These are phyloP conservation scores for Lipomyces chichibuensis DNA, from an alignment of 805 yeast species.

Conservation along the genomic window DNA sequence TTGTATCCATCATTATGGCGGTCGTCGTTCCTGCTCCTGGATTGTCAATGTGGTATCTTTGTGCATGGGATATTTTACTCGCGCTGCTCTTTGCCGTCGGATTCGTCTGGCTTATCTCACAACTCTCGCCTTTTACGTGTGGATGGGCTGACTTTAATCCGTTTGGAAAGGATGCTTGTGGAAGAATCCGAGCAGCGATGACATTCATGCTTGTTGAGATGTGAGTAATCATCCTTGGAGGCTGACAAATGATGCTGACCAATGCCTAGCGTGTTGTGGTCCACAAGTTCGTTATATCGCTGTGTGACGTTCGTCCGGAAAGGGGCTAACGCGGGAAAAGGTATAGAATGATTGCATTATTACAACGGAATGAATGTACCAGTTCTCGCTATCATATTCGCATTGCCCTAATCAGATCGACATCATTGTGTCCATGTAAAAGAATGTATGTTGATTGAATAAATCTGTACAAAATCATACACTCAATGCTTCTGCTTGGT, in stretches of 20 bases:
- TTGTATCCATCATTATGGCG: conserved; percentile 15
- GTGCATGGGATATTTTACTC: conserved; percentile 21
- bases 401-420: background rate
- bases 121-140: conserved; percentile 23
- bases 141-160: conserved; percentile 30
- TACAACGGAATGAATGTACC: background rate
- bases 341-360: background rate
- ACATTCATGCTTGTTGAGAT: conserved; percentile 18
- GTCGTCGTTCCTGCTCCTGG: conserved; percentile 6
- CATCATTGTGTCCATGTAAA: background rate
- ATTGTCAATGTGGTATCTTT: background rate
- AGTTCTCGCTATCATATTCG: background rate
- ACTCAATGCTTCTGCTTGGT: conserved; percentile 4
- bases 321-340: background rate
- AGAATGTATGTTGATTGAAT: background rate
- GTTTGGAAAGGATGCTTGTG: conserved; percentile 16
- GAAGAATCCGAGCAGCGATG: conserved; percentile 28
- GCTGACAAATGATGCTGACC: background rate
- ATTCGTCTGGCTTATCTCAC: conserved; percentile 13
- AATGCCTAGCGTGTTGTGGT: conserved; percentile 15
- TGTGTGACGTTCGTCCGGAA: conserved; percentile 3
- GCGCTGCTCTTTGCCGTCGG: conserved; percentile 13
- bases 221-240: conserved; percentile 14
- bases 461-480: background rate
- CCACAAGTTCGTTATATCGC: conserved; percentile 3